Conservation (phyloP, 345 rosid genomes). For the Carallia brachiata region DNA sequence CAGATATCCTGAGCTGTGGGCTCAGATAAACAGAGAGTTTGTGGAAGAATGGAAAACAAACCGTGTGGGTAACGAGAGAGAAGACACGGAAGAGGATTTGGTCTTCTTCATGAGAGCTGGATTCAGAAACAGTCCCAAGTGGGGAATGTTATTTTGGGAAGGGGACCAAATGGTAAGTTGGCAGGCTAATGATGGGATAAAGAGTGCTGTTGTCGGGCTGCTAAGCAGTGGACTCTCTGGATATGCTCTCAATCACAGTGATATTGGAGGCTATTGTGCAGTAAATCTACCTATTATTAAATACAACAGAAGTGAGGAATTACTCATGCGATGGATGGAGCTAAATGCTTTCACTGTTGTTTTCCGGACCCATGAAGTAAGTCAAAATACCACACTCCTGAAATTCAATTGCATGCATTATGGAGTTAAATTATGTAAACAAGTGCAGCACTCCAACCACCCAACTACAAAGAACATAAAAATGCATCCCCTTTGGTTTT, state of each 20-base stretch:
- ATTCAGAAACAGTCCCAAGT: slow-evolving; percentile 63
- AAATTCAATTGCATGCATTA: slow-evolving; percentile 10
- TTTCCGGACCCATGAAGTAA: slow-evolving; percentile 74
- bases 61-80: slow-evolving; percentile 27
- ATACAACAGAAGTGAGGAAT: slow-evolving; percentile 59
- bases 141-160: slow-evolving; percentile 82
- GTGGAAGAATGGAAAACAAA: slow-evolving; percentile 59
- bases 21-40: slow-evolving; percentile 62
- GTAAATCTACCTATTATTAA: slow-evolving; percentile 51
- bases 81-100: slow-evolving; percentile 41
- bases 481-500: too few species aligned
- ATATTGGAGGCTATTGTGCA: slow-evolving; percentile 72
- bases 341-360: slow-evolving; percentile 59
- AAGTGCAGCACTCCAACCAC: too few species aligned
- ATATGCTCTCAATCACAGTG: slow-evolving; percentile 70
- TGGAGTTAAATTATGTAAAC: background rate
- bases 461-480: too few species aligned
- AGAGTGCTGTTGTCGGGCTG: slow-evolving; percentile 64
- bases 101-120: slow-evolving; percentile 79
- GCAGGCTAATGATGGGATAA: slow-evolving; percentile 72
- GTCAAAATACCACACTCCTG: slow-evolving; percentile 16
- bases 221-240: slow-evolving; percentile 69
- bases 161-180: slow-evolving; percentile 87
- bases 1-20: slow-evolving; percentile 79
- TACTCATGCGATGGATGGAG: slow-evolving; percentile 79